Evolutionary conservation across 805 yeast species (phyloP), one percentile per base, ranked within the genome.

Genomic region (Priceomyces melissophilus): DNA sequence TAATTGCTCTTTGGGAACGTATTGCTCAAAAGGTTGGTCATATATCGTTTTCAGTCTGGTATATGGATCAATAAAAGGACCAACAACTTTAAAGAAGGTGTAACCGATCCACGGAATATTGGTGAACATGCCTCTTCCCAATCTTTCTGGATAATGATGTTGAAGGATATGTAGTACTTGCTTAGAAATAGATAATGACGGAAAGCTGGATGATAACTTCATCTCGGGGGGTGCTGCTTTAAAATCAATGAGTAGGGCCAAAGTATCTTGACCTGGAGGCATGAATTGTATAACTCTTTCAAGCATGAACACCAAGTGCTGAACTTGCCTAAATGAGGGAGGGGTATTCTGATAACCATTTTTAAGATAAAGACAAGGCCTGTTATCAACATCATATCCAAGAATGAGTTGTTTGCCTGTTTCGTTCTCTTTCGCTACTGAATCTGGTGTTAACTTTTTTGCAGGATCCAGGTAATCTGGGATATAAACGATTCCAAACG

Each of bases 211-310:
- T 5, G 67, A 62, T 16, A 65, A 55, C 12, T 61, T 67, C 57
- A 65, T 50, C 30, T 55, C 60, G 3, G 57, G 59, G 5, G 69
- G 71, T 1, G 71, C 69, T 11, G 74, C 69, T 47, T 77, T 75
- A 57, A 78, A 78, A 55, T 78, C 83, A 30, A 76, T 76, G 41
- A 78, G 60, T 14, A 78, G 65, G 6, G 82, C 78, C 26, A 78
- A 56, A 3, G 76, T 68, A 39, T 78, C 82, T 37, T 75, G 81
- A 28, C 82, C 82, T 34, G 78, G 78, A 3, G 82, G 82, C 73
- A 76, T 73, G 54, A 65, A 64, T 32, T 72, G 67, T 4, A 74
- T 75, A 8, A 76, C 76, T 25, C 69, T 52, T 49, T 78, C 83
- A 53, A 77, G 63, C 81, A 78, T 77, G 54, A 68, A 77, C 12